Base-by-base conservation (phyloP, 129 eudicot species). In the Pseudognaphalium luteoalbum region DNA sequence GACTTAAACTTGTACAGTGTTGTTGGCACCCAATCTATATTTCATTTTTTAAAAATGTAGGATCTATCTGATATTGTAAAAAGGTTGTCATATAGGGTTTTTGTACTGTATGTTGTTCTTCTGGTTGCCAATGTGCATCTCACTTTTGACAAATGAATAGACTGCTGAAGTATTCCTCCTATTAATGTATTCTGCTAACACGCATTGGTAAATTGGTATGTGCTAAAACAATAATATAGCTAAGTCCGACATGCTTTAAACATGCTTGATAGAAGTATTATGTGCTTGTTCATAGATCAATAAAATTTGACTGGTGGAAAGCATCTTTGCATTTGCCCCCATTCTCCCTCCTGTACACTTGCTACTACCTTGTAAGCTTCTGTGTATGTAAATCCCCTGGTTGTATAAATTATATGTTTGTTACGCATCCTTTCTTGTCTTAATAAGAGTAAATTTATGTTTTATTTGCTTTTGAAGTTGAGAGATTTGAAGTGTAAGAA, bases 401-500 rank as follows among this genome's bases (percentile, higher is more conserved):
- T 41, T 41, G 47, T 62, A 62, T 62, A 22, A 30, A 16, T 20
- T 62, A 0, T 62, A 62, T 29, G 19, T 62, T 62, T 7, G 6
- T 28, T 1, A 29, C 41, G 4, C 35, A 61, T 4, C 6, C 19
- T 12, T 28, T 61, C 67, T 1, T 28, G 37, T 28, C 37, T 29
- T 62, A 10, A 4, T 2, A 41, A 41, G 34, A 7, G 47, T 9
- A 41, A 41, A 9, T 9, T 9, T 41, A 41, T 41, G 47, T 41
- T 41, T 9, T 41, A 41, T 41, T 41, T 41, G 9, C 14, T 41
- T 41, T 35, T 9, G 47, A 41, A 41, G 14, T 3, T 28, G 39
- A 16, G 59, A 73, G 78, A n/a, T 22, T 61, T 74, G 56, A 58
- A 42, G 15, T 60, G 62, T 74, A 52, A 60, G 7, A 59, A 70